phyloP scores from a whole-genome alignment of 257 asterid species.

The Plantago major region DNA sequence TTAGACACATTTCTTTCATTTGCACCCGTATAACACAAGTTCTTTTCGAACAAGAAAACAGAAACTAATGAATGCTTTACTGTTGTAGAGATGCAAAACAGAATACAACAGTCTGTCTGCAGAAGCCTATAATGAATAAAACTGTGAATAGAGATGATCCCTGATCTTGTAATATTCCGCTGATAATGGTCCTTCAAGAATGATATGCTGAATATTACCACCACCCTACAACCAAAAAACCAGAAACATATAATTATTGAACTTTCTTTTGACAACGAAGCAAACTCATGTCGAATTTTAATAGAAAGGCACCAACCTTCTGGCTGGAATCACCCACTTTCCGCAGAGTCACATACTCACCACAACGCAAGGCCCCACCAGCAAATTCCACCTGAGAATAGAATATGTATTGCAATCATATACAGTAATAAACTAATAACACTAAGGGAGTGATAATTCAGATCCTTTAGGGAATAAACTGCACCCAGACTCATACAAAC shows the following conservation, averaged over 20 bases:
- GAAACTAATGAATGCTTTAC: background rate
- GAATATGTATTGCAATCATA: slow-evolving; percentile 4
- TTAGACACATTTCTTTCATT: no score
- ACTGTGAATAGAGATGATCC: slow-evolving; percentile 78
- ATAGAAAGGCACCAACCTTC: slow-evolving; percentile 49
- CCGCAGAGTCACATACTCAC: slow-evolving; percentile 84
- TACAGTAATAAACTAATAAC: background rate
- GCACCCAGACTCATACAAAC: no score
- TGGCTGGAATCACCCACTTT: slow-evolving; percentile 94
- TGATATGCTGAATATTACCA: slow-evolving; percentile 71
- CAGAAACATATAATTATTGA: slow-evolving; percentile 12
- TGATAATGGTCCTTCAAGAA: slow-evolving; percentile 94
- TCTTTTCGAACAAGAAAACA: background rate
- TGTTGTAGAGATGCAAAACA: background rate
- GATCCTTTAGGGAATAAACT: no score
- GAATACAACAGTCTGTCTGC: background rate
- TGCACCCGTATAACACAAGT: no score
- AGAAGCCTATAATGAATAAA: slow-evolving; percentile 56
- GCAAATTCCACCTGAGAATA: slow-evolving; percentile 72
- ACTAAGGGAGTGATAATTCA: background rate
- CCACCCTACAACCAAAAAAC: slow-evolving; percentile 50
- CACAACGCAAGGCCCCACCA: slow-evolving; percentile 88
- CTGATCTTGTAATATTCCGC: slow-evolving; percentile 86
- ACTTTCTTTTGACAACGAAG: slow-evolving; percentile 1
- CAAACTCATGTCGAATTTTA: slow-evolving; percentile 2